Evolutionary conservation across 1,284 basidiomycete species (phyloP).

Genomic region (Meira miltonrushii): DNA sequence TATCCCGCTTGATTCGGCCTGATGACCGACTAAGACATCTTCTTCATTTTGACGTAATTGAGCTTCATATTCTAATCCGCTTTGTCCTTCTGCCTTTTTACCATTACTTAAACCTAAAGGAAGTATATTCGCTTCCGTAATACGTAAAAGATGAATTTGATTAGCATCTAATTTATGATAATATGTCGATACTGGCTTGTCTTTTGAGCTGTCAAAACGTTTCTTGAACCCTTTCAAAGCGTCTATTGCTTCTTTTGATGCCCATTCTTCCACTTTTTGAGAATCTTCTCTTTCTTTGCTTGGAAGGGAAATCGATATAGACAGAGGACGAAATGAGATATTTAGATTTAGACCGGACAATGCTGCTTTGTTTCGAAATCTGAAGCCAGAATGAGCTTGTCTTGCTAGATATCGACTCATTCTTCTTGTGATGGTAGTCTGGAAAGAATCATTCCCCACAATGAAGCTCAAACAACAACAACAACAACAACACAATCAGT

Average conservation of each 20-base stretch:
- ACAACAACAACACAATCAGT: too few species aligned
- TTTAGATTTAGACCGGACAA: too few species aligned
- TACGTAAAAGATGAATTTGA: not conserved
- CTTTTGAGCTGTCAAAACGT: constrained; percentile 3
- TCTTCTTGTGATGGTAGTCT: too few species aligned
- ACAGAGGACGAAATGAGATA: too few species aligned
- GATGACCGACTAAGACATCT: not conserved
- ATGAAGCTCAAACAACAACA: too few species aligned
- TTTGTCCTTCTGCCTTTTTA: not conserved
- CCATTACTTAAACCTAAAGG: not conserved
- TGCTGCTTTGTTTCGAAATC: too few species aligned
- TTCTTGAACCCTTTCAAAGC: not conserved
- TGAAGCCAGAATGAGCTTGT: too few species aligned
- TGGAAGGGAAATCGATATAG: too few species aligned
- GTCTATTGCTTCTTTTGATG: not conserved
- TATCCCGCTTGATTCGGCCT: not conserved
- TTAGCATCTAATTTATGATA: constrained; percentile 5
- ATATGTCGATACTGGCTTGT: not conserved
- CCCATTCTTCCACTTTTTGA: not conserved
- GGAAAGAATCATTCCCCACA: too few species aligned
- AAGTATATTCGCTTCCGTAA: constrained; percentile 7
- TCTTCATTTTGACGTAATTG: constrained; percentile 1
- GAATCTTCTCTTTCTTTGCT: too few species aligned
- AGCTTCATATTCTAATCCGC: not conserved
- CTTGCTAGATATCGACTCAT: too few species aligned